Conservation (phyloP, 306 rosid genomes). For the Aeschynomene evenia region DNA sequence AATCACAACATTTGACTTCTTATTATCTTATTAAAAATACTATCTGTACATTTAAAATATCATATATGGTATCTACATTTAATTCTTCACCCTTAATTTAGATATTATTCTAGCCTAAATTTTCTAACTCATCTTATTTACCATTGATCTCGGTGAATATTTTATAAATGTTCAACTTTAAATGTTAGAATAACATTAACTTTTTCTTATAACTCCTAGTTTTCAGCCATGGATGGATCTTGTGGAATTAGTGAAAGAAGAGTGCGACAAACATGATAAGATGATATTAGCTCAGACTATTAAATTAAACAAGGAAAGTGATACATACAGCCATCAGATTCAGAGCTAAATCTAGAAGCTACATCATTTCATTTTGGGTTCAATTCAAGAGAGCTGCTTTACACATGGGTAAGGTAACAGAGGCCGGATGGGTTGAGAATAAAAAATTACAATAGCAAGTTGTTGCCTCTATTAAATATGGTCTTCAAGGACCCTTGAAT, state of each 20-base stretch:
- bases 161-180: too few relatives aligned
- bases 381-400: conserved; percentile 25
- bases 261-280: neutral
- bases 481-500: conserved; percentile 34
- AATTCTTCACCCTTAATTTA: too few relatives aligned
- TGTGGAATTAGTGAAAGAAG: conserved; percentile 8
- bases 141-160: too few relatives aligned
- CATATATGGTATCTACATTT: too few relatives aligned
- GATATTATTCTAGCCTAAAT: too few relatives aligned
- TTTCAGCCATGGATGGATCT: too few relatives aligned
- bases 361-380: neutral
- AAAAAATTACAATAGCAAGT: conserved; percentile 30
- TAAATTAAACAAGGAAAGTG: conserved; percentile 21
- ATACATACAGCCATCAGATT: conserved; percentile 23
- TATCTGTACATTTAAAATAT: too few relatives aligned
- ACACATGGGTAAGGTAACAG: conserved; percentile 39
- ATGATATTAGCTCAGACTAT: conserved; percentile 28
- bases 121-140: too few relatives aligned
- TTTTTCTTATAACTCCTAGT: too few relatives aligned
- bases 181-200: too few relatives aligned
- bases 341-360: conserved; percentile 3
- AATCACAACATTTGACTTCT: too few relatives aligned
- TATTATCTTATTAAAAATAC: too few relatives aligned
- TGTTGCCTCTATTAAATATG: conserved; percentile 36
- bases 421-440: conserved; percentile 25